Percentiles rank a stretch among this genome's conserved stretches.
Evolutionary conservation across 352 stramenopile species (phyloP).

Genomic region (Pythium brachiatum): DNA sequence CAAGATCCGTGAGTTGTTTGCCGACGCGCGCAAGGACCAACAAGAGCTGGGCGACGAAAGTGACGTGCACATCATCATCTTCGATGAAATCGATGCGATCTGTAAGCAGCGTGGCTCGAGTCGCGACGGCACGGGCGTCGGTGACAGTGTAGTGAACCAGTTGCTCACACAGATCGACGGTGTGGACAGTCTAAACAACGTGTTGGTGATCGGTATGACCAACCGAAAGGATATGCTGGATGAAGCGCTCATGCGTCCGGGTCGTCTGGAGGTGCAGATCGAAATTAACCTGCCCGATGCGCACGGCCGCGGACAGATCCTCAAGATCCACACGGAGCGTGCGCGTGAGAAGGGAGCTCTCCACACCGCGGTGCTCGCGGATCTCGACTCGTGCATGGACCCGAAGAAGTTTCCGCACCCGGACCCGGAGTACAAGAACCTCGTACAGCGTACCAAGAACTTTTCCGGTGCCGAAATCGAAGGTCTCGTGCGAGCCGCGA

Average conservation of each 20-base stretch:
- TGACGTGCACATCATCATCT: constrained; percentile 99
- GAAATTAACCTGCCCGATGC: constrained; percentile 98
- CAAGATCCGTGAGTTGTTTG: constrained; percentile 98
- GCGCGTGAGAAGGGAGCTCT: constrained; percentile 72
- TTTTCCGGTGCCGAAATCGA: constrained; percentile 99
- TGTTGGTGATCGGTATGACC: constrained; percentile 99
- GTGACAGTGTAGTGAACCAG: constrained; percentile 99
- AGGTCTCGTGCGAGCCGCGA: constrained; percentile 95
- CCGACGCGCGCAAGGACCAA: constrained; percentile 89
- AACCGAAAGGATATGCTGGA: constrained; percentile 98
- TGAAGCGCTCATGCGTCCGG: constrained; percentile 96
- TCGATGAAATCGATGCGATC: constrained; percentile 99
- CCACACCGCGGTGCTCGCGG: constrained; percentile 64
- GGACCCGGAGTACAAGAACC: constrained; percentile 81
- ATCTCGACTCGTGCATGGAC: constrained; percentile 73
- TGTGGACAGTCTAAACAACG: constrained; percentile 99
- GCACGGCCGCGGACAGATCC: constrained; percentile 95
- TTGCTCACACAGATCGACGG: constrained; percentile 99
- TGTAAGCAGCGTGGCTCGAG: constrained; percentile 95
- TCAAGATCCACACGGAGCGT: constrained; percentile 97
- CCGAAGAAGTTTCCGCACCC: constrained; percentile 58
- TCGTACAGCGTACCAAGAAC: constrained; percentile 97
- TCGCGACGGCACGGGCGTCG: constrained; percentile 94
- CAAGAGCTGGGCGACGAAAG: constrained; percentile 94
- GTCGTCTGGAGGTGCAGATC: constrained; percentile 99